These are phyloP conservation scores for Mycosphaerelloides madeirae DNA, from an alignment of 2,329 filamentous ascomycete species.

Conservation along the genomic window DNA sequence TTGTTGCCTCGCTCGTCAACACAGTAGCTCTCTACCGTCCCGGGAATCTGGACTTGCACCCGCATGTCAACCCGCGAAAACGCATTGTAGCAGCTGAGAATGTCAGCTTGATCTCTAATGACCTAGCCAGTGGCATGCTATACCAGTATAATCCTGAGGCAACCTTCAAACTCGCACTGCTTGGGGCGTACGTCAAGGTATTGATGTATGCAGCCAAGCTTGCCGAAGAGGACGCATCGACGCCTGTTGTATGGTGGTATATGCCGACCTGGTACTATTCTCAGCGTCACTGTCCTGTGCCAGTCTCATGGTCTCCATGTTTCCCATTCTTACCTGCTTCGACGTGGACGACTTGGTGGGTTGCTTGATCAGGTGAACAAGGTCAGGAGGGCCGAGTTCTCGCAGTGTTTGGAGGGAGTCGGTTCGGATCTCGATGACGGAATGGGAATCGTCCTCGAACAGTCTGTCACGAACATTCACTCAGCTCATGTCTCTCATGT, in stretches of 20 bases:
- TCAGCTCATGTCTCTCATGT: conserved; percentile 7
- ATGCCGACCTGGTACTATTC: conserved; percentile 64
- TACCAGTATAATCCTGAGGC: conserved; percentile 93
- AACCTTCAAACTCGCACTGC: conserved; percentile 81
- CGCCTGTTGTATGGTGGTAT: conserved; percentile 95
- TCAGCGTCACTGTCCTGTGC: conserved; percentile 12
- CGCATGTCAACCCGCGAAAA: conserved; percentile 98
- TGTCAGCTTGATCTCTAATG: conserved; percentile 21
- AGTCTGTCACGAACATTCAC: conserved; percentile 57
- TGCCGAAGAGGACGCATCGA: conserved; percentile 95
- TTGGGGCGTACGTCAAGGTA: conserved; percentile 85
- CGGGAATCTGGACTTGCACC: conserved; percentile 94
- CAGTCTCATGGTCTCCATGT: conserved; percentile 1
- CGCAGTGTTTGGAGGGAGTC: conserved; percentile 80
- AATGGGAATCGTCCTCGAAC: conserved; percentile 86
- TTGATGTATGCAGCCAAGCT: conserved; percentile 98
- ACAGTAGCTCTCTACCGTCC: conserved; percentile 94
- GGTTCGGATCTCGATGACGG: conserved; percentile 86
- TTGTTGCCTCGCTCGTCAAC: conserved; percentile 96
- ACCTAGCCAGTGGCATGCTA: conserved; percentile 21
- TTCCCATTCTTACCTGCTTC: conserved; percentile 46
- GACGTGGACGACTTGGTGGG: conserved; percentile 50
- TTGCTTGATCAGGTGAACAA: conserved; percentile 88
- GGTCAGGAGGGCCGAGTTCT: conserved; percentile 90
- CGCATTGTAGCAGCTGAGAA: conserved; percentile 84